Base-by-base conservation (phyloP, 2,329 filamentous ascomycete species). In the Apiospora kogelbergensis region DNA sequence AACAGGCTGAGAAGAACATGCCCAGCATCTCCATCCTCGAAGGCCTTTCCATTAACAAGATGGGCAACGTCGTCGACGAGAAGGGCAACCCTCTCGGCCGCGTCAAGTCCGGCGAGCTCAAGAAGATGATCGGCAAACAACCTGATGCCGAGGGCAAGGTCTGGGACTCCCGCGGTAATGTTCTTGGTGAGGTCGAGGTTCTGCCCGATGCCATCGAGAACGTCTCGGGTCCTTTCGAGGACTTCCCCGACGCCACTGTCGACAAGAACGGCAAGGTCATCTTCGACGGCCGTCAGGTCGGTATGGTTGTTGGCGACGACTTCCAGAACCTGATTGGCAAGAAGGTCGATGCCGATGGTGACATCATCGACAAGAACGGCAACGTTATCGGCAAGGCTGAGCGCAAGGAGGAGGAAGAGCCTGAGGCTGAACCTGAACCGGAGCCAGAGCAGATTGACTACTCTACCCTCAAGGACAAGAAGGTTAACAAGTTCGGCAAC, bases 401-500 rank as follows among this genome's bases (percentile, higher is more conserved):
- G 67, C 75, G 79, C 22, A 74, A 78, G 68, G 77, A 80, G 26
- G 75, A 73, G 1, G 79, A 80, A 42, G 78, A 81, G 68, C 72
- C 75, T 0, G 69, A 70, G 46, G 66, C 71, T 40, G 72, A 75
- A 24, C 70, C 68, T 0, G 77, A 76, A 66, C 70, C 79, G 7
- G 80, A 80, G 64, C 75, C 76, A 48, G 79, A 80, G 37, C 69
- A 70, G 11, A 71, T 82, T 13, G 86, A 88, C 73, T 84, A 83
- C 68, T 84, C 84, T 0, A 73, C 82, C 22, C 83, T 90, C 42
- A 84, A 86, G 69, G 84, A 82, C 69, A 83, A 83, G 77, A 87
- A 84, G 71, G 85, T 90, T 73, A 89, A 89, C 80, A 89, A 90
- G 77, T 75, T 80, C 11, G 88, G 88, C 66, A 89, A 89, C 67